A percentile compares a stretch with the other conserved stretches of the same genome.
These are phyloP conservation scores for Calonectria pauciramosa DNA, from an alignment of 2,329 filamentous ascomycete species.

Conservation along the genomic window DNA sequence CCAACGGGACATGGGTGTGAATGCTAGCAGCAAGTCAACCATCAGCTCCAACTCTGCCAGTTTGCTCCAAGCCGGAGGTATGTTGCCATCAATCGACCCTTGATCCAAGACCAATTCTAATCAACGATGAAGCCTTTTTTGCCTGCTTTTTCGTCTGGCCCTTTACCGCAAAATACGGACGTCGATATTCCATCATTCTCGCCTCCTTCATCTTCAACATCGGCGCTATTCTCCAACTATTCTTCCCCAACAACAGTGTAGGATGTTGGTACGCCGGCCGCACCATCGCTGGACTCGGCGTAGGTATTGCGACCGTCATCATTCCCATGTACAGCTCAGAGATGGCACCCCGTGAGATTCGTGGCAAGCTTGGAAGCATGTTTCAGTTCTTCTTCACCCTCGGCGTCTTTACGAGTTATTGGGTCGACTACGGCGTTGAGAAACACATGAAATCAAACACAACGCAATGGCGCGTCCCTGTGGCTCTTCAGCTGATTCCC, in stretches of 20 bases:
- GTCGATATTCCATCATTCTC: conserved; percentile 55
- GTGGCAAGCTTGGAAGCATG: conserved; percentile 58
- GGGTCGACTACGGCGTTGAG: conserved; percentile 62
- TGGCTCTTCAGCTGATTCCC: conserved; percentile 61
- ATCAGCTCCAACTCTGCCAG: conserved; percentile 57
- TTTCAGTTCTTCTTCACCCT: conserved; percentile 62
- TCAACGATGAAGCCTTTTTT: conserved; percentile 52
- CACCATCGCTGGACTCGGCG: conserved; percentile 52
- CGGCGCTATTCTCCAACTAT: conserved; percentile 56
- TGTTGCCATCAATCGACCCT: neutral
- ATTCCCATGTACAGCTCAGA: conserved; percentile 62
- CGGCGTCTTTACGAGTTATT: conserved; percentile 58
- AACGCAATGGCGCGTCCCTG: conserved; percentile 65
- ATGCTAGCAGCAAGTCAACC: conserved; percentile 44
- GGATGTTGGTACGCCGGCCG: conserved; percentile 56
- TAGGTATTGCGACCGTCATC: conserved; percentile 57
- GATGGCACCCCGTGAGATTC: conserved; percentile 61
- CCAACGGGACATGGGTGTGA: conserved; percentile 54
- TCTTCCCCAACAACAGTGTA: conserved; percentile 53
- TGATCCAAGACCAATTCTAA: neutral
- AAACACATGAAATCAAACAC: conserved; percentile 54
- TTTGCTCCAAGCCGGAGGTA: conserved; percentile 58
- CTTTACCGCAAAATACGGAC: conserved; percentile 57
- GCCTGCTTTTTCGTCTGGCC: conserved; percentile 60
- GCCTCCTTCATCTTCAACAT: conserved; percentile 59